A percentile compares a stretch with the other conserved stretches of the same genome.
Evolutionary conservation across 2,329 filamentous ascomycete genomes (phyloP).

Genomic region (Xylariaceae sp.): DNA sequence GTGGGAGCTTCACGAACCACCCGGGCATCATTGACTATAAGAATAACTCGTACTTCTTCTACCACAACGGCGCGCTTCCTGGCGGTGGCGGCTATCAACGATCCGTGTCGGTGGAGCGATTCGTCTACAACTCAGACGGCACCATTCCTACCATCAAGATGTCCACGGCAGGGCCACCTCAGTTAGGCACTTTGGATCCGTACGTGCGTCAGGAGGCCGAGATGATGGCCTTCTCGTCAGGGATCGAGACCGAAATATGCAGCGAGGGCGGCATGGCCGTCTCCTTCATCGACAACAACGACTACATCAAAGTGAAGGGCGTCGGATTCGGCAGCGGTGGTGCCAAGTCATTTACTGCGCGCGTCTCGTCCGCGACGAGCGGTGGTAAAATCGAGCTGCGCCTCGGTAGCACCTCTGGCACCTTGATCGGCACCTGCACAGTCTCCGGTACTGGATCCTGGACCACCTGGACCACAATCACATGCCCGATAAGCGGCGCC

Average conservation of each 20-base stretch:
- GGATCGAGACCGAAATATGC: neutral
- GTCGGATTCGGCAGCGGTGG: neutral
- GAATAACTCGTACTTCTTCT: conserved; percentile 1
- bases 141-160: neutral
- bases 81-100: neutral
- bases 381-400: neutral
- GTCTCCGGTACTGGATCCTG: neutral
- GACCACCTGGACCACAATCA: neutral
- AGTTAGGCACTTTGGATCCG: neutral
- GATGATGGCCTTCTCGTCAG: neutral
- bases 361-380: neutral
- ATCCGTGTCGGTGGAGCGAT: neutral
- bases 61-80: neutral
- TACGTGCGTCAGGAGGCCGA: neutral
- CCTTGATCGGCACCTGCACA: neutral
- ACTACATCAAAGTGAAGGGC: neutral
- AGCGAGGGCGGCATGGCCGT: conserved; percentile 1
- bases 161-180: neutral
- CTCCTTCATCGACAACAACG: neutral
- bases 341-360: neutral
- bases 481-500: neutral
- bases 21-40: conserved; percentile 1
- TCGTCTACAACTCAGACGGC: neutral
- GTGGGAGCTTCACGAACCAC: neutral
- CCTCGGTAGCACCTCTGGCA: neutral